These are phyloP conservation scores for Trematosphaeria pertusa DNA, from an alignment of 2,329 filamentous ascomycete genomes.

Conservation along the genomic window DNA sequence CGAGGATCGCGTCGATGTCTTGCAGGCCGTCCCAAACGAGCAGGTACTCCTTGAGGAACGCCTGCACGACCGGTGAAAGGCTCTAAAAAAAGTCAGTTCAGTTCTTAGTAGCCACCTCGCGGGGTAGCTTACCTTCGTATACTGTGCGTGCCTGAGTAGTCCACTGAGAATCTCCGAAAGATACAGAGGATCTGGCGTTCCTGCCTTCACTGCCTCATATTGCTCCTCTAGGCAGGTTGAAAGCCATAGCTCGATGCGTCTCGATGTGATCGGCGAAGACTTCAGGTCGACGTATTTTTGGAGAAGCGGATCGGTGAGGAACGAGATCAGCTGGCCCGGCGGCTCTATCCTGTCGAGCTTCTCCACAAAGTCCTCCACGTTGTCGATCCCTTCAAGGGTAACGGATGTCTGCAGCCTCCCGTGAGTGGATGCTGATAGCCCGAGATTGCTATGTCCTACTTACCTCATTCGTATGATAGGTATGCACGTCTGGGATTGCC, in stretches of 20 bases:
- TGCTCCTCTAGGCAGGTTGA: conserved; percentile 47
- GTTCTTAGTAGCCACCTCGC: not conserved
- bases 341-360: conserved; percentile 80
- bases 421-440: conserved; percentile 14
- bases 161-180: conserved; percentile 42
- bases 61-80: conserved; percentile 35
- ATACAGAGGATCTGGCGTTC: conserved; percentile 23
- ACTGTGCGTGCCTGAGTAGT: conserved; percentile 40
- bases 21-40: conserved; percentile 45
- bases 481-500: conserved; percentile 71
- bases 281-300: conserved; percentile 75
- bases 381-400: conserved; percentile 77
- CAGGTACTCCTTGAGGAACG: conserved; percentile 46
- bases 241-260: conserved; percentile 49
- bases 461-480: conserved; percentile 72
- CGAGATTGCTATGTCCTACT: conserved; percentile 24
- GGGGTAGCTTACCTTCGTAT: conserved; percentile 38
- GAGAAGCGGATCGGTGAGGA: conserved; percentile 76
- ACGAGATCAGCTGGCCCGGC: conserved; percentile 81
- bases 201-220: conserved; percentile 26
- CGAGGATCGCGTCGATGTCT: conserved; percentile 56
- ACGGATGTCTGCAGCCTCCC: conserved; percentile 46
- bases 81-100: conserved; percentile 29
- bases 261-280: conserved; percentile 33
- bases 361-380: conserved; percentile 71